Conservation (phyloP, 2,329 filamentous ascomycete species). For the Fusarium floridanum region DNA sequence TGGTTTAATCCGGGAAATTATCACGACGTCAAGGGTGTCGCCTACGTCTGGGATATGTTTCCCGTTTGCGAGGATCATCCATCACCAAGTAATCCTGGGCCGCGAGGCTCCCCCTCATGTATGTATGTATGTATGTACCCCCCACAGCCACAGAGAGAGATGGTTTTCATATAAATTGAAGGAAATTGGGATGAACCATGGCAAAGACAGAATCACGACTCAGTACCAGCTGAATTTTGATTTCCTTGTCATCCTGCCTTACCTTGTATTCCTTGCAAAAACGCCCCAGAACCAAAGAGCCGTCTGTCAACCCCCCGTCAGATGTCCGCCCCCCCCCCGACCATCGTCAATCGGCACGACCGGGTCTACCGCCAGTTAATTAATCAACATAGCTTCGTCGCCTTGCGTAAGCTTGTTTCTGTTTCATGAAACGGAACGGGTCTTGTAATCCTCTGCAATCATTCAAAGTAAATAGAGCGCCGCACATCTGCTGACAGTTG, state of each 20-base stretch:
- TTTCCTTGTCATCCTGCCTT: neutral
- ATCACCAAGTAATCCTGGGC: neutral
- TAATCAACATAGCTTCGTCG: conserved; percentile 8
- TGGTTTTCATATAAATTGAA: conserved; percentile 31
- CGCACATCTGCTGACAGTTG: neutral
- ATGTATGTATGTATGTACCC: neutral
- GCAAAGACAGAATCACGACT: conserved; percentile 12
- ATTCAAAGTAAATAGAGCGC: neutral
- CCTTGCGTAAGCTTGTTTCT: conserved; percentile 30
- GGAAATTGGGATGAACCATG: conserved; percentile 26
- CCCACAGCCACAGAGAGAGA: conserved; percentile 11
- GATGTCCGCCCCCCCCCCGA: conserved; percentile 12
- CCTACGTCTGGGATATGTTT: conserved; percentile 23
- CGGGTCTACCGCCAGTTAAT: conserved; percentile 16
- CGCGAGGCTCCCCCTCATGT: neutral
- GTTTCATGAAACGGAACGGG: conserved; percentile 35
- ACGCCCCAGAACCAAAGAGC: neutral
- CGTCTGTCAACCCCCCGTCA: conserved; percentile 3
- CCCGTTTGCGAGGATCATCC: conserved; percentile 13
- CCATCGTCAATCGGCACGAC: conserved; percentile 18
- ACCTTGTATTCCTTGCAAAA: neutral
- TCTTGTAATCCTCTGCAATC: conserved; percentile 23
- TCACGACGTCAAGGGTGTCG: conserved; percentile 7
- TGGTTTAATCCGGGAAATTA: conserved; percentile 14
- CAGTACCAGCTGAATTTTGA: neutral